phyloP scores from a whole-genome alignment of 345 rosid genomes.

The Camelina sativa region DNA sequence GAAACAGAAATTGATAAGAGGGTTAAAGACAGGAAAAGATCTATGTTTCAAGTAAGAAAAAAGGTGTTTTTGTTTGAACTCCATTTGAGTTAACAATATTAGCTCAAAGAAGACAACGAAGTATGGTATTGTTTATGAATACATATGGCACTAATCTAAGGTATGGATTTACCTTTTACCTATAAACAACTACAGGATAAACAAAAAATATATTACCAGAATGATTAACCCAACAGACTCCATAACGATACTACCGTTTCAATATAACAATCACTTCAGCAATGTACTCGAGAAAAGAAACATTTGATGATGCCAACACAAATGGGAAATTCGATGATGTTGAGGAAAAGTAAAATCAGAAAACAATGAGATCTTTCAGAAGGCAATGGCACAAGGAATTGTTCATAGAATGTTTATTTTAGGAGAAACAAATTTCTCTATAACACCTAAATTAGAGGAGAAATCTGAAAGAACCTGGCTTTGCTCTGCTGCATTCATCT shows the following conservation, averaged over 20 bases:
- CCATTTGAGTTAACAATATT: background rate
- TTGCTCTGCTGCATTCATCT: conserved; percentile 7
- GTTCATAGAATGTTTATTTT: background rate
- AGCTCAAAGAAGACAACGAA: conserved; percentile 6
- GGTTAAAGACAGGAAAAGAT: background rate
- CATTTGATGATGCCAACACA: background rate
- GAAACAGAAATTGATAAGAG: conserved; percentile 7
- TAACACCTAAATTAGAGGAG: conserved; percentile 1
- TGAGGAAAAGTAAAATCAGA: background rate
- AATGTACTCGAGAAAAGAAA: conserved; percentile 11
- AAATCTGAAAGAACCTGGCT: conserved; percentile 25
- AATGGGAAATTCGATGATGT: background rate
- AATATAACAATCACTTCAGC: background rate
- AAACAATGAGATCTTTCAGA: background rate
- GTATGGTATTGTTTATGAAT: background rate
- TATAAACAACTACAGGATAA: background rate
- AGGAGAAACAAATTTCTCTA: background rate
- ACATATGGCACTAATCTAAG: background rate
- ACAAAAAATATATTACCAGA: background rate
- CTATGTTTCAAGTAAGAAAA: background rate
- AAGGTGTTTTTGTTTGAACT: background rate
- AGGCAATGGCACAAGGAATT: background rate
- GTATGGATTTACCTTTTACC: background rate
- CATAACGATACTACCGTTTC: background rate
- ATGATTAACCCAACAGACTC: background rate